Percentiles rank a stretch among this genome's conserved stretches.
Evolutionary conservation across 345 rosid species (phyloP).

Genomic region (Eucalyptus decipiens): DNA sequence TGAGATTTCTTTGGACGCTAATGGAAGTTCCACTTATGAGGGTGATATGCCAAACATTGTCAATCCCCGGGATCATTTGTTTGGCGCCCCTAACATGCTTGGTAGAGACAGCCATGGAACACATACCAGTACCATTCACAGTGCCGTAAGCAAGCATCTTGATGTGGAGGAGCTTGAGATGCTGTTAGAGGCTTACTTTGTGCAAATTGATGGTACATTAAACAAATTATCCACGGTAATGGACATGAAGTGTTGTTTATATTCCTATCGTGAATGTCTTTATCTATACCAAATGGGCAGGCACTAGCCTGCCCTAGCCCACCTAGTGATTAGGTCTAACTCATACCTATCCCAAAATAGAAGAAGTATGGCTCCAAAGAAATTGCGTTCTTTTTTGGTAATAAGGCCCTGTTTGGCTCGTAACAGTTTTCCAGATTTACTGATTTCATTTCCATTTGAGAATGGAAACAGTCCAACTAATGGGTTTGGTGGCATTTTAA

Average conservation of each 20-base stretch:
- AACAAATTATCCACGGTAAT: slow-evolving; percentile 88
- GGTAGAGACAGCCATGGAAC: slow-evolving; percentile 56
- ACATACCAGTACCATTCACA: slow-evolving; percentile 44
- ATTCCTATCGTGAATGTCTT: not conserved
- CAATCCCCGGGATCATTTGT: slow-evolving; percentile 32
- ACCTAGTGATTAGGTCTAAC: not conserved
- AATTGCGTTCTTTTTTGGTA: not conserved
- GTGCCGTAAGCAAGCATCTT: slow-evolving; percentile 58
- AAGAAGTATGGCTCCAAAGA: not conserved
- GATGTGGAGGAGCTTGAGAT: slow-evolving; percentile 92
- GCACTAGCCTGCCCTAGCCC: not conserved
- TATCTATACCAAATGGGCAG: not conserved
- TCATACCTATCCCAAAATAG: not conserved
- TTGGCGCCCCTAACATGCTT: slow-evolving; percentile 23
- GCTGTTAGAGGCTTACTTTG: slow-evolving; percentile 97
- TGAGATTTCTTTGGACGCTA: slow-evolving; percentile 25
- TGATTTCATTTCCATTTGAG: not conserved
- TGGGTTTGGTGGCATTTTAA: not conserved
- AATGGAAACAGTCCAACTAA: not conserved
- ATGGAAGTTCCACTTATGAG: slow-evolving; percentile 17
- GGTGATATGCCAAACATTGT: slow-evolving; percentile 25
- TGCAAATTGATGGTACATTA: slow-evolving; percentile 84
- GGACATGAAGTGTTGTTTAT: not conserved
- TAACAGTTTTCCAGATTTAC: not conserved
- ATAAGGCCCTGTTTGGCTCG: not conserved